These are phyloP conservation scores for Mediolabrus comicus DNA, from an alignment of 108 stramenopile genomes.

Conservation along the genomic window DNA sequence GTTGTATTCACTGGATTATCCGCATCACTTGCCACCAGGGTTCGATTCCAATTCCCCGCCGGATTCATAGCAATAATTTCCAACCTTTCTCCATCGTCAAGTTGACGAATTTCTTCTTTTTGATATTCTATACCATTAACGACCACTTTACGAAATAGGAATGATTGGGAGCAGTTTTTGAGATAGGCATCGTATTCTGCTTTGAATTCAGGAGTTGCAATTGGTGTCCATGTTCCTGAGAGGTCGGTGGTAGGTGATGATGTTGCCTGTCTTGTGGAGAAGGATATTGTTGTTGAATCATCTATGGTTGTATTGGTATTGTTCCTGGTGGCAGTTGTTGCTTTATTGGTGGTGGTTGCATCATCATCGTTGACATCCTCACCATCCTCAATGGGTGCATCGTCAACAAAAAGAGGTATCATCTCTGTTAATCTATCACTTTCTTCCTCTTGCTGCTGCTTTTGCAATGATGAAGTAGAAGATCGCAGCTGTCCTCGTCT, in stretches of 20 bases:
- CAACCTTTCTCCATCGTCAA: constrained; percentile 8
- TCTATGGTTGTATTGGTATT: too few relatives aligned
- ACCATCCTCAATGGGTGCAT: not conserved
- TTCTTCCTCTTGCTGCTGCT: not conserved
- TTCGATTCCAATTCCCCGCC: constrained; percentile 48
- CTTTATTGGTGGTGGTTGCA: not conserved
- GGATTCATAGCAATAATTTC: constrained; percentile 38
- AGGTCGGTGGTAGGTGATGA: constrained; percentile 16
- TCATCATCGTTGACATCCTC: not conserved
- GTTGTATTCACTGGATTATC: constrained; percentile 10
- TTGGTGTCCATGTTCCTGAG: constrained; percentile 35
- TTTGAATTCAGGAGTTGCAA: constrained; percentile 37
- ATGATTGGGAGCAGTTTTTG: constrained; percentile 30
- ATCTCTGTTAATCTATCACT: not conserved
- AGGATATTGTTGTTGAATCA: too few relatives aligned
- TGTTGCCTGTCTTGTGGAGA: not conserved
- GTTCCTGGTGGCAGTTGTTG: not conserved
- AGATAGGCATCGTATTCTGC: constrained; percentile 33
- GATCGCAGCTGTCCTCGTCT: too few relatives aligned
- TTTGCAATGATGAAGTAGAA: not conserved
- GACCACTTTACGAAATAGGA: constrained; percentile 38
- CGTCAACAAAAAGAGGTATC: not conserved
- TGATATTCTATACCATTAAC: constrained; percentile 30
- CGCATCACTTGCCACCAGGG: constrained; percentile 21
- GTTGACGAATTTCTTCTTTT: constrained; percentile 24